Evolutionary conservation across 192 early-diverging fungal species (phyloP), one percentile per base, ranked within the genome.

Genomic region (Coemansia sp.): DNA sequence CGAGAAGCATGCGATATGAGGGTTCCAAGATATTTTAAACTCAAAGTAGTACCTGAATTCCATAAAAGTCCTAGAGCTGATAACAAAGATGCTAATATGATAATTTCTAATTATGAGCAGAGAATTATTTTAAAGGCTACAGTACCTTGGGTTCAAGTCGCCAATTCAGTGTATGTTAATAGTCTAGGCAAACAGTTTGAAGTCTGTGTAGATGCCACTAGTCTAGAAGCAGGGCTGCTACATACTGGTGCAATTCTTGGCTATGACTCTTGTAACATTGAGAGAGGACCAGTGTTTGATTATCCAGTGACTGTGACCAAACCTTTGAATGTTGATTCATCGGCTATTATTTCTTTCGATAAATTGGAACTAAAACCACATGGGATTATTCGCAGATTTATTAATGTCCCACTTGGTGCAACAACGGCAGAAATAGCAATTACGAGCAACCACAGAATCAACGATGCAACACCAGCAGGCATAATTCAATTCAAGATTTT

Each of bases 221-320:
- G 82, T 35, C 87, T 99, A 12, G 75, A 83, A 3, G 85, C 92
- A 5, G 95, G 95, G 0, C 76, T 81, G 51, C 83, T 95, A 48
- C 93, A 99, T 70, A 85, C 81, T 66, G 94, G 86, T 1, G 79
- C 92, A 51, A 86, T 99, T 28, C 70, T 83, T 34, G 96, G 87
- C 2, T 94, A 89, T 77, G 95, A 99, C 72, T 88, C 93, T 11
- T 68, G 79, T 34, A 78, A 85, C 61, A 78, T 85, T 32, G 89
- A 86, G 18, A 90, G 87, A 34, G 95, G 94, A 5, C 91, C 91
- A 5, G 74, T 97, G 2, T 96, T 96, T 83, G 79, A 81, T 51
- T 76, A 98, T 51, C 96, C 96, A 8, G 85, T 99, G 15, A 94
- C 93, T 8, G 91, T 98, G 14, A 89, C 90, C 65, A 97, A 96